Conservation (phyloP, 2,329 filamentous ascomycete genomes). For the Lizonia empirigonia region DNA sequence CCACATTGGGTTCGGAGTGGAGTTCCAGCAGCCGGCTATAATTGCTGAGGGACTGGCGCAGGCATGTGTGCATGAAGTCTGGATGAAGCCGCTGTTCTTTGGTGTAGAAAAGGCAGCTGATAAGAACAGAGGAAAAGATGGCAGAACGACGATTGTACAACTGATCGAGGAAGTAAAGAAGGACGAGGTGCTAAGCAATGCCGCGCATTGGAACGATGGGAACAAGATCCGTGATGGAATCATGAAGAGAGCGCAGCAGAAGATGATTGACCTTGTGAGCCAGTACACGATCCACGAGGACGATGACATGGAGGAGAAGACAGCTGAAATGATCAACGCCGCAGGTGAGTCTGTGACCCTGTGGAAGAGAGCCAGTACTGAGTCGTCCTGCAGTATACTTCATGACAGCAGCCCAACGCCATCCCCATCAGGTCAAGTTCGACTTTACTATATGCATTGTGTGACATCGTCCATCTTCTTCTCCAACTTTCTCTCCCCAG, state of each 20-base stretch:
- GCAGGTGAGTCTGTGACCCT: constrained; percentile 49
- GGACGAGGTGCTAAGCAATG: constrained; percentile 62
- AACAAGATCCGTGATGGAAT: constrained; percentile 75
- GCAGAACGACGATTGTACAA: constrained; percentile 55
- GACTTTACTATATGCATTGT: constrained; percentile 83
- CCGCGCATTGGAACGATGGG: constrained; percentile 59
- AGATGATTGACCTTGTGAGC: constrained; percentile 66
- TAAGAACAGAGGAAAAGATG: constrained; percentile 24
- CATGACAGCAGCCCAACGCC: constrained; percentile 66
- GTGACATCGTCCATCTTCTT: constrained; percentile 80
- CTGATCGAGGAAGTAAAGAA: constrained; percentile 66
- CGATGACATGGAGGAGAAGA: constrained; percentile 62
- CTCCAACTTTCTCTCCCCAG: constrained; percentile 62
- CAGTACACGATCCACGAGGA: constrained; percentile 59
- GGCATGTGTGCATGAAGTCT: constrained; percentile 69
- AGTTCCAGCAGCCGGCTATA: constrained; percentile 81
- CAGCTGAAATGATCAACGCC: constrained; percentile 73
- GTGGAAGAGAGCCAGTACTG: background rate
- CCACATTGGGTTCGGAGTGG: constrained; percentile 82
- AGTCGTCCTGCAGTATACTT: constrained; percentile 53
- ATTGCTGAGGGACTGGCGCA: constrained; percentile 81
- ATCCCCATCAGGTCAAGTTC: constrained; percentile 63
- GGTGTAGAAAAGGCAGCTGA: constrained; percentile 58
- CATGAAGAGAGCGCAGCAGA: constrained; percentile 64
- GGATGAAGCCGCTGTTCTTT: constrained; percentile 61